A percentile compares a stretch with the other conserved stretches of the same genome.
phyloP scores from a whole-genome alignment of 805 yeast species.

The Lachancea fermentati region DNA sequence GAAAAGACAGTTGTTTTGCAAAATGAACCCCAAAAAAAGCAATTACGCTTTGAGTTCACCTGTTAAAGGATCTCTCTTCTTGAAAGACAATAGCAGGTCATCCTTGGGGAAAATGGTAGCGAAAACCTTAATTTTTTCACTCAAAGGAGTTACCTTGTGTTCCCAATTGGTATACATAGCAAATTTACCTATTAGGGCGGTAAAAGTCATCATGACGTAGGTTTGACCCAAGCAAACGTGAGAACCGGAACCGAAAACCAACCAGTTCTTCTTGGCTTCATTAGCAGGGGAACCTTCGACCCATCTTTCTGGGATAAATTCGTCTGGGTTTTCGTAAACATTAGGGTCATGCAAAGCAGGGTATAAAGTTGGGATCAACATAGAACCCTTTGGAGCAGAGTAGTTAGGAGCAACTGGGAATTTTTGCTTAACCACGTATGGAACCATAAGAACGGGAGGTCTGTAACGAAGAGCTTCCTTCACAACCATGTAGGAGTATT shows the following conservation, averaged over 20 bases:
- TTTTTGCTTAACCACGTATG: slow-evolving; percentile 82
- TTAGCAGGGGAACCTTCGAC: slow-evolving; percentile 66
- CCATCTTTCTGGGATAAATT: slow-evolving; percentile 96
- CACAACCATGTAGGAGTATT: slow-evolving; percentile 83
- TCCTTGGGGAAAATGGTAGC: slow-evolving; percentile 98
- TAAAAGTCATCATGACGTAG: slow-evolving; percentile 85
- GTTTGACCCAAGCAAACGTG: slow-evolving; percentile 94
- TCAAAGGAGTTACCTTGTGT: slow-evolving; percentile 75
- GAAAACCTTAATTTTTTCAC: slow-evolving; percentile 91
- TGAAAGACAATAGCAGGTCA: slow-evolving; percentile 77
- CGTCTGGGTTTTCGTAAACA: slow-evolving; percentile 90
- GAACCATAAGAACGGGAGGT: slow-evolving; percentile 98
- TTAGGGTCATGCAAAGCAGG: slow-evolving; percentile 98
- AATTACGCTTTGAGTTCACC: slow-evolving; percentile 22
- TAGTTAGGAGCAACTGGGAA: slow-evolving; percentile 81
- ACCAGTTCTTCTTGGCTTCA: slow-evolving; percentile 83
- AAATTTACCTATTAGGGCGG: slow-evolving; percentile 88
- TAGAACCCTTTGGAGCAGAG: slow-evolving; percentile 93
- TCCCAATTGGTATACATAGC: slow-evolving; percentile 72
- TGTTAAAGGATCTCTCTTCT: slow-evolving; percentile 49
- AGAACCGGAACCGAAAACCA: slow-evolving; percentile 95
- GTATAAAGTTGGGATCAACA: slow-evolving; percentile 93
- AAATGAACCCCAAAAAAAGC: background rate
- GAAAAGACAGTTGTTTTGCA: no score
- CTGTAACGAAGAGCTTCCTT: slow-evolving; percentile 89